Base-by-base conservation (phyloP, 805 yeast species). In the Starmerella gropengiesseri region DNA sequence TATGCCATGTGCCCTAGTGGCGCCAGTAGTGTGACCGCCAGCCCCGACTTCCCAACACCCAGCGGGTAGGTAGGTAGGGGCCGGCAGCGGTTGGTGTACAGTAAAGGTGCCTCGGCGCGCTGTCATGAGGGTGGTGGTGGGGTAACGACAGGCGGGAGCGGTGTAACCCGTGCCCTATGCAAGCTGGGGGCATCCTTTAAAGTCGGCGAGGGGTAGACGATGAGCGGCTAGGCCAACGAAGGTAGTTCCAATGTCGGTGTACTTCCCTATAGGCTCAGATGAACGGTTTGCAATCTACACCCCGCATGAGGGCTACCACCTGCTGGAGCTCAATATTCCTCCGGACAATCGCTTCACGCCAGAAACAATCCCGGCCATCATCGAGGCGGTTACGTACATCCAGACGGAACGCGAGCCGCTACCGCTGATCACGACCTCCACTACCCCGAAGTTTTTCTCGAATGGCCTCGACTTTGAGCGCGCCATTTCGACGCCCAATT, bases 381-480 rank as follows among this genome's bases (percentile, higher is more conserved):
- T 60, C 11, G 60, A 60, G 48, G 62, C 62, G 9, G 40, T 63
- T 25, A 53, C 57, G 22, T 57, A 53, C 37, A 50, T 62, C 23
- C 53, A 57, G 34, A 49, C 39, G 17, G 51, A 55, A 26, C 48
- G 47, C 16, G 51, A 47, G 23, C 52, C 61, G 22, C 54, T 54
- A 43, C 66, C 66, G 16, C 49, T 64, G 31, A 57, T 63, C 28
- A 63, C 65, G 16, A 60, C 66, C 4, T 62, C 67, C 6, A 50
- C 56, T 6, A 40, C 54, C 40, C 55, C 60, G 25, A 63, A 63
- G 53, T 63, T 63, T 52, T 63, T 51, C 50, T 57, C 63, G 37
- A 63, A 63, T 46, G 68, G 68, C 19, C 55, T 63, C 23, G 63
- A 63, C 43, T 56, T 64, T 28, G 62, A 60, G 49, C 48, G 50